These are phyloP conservation scores for Closterium sp. DNA, from an alignment of 139 green algal species.

Conservation along the genomic window DNA sequence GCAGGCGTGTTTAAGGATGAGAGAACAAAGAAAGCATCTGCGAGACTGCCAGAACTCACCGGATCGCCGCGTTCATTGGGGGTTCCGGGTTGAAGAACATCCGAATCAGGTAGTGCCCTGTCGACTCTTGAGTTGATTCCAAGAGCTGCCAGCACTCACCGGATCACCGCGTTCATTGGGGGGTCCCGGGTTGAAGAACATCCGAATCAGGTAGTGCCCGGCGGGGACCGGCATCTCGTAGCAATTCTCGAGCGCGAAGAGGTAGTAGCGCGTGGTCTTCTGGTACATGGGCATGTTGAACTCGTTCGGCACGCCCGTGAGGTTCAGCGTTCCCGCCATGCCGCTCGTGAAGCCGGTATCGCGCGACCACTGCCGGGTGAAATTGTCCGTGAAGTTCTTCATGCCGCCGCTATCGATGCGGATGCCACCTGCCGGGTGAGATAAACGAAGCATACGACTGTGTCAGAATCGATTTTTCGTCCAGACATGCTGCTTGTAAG, in stretches of 20 bases:
- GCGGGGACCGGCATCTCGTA: not conserved
- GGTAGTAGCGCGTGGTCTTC: not conserved
- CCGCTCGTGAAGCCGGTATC: not conserved
- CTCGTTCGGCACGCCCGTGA: not conserved
- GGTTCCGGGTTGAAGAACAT: too few species aligned
- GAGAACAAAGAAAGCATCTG: too few species aligned
- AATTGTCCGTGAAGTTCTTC: not conserved
- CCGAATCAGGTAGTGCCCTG: too few species aligned
- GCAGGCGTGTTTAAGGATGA: too few species aligned
- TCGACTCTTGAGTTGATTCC: too few species aligned
- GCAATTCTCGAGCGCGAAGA: not conserved
- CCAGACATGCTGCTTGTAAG: too few species aligned
- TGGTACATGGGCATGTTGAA: not conserved
- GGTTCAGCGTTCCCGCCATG: not conserved
- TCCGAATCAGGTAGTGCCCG: not conserved
- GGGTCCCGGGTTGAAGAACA: not conserved
- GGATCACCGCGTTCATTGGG: not conserved
- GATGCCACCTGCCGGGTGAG: not conserved
- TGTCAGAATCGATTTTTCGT: not conserved
- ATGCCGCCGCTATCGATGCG: not conserved
- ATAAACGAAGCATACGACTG: not conserved
- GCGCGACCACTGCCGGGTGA: not conserved
- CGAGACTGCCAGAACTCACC: not conserved
- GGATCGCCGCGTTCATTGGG: too few species aligned
- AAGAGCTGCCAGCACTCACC: not conserved